Base-by-base conservation (phyloP, 2,329 filamentous ascomycete species). In the Didymella pomorum region DNA sequence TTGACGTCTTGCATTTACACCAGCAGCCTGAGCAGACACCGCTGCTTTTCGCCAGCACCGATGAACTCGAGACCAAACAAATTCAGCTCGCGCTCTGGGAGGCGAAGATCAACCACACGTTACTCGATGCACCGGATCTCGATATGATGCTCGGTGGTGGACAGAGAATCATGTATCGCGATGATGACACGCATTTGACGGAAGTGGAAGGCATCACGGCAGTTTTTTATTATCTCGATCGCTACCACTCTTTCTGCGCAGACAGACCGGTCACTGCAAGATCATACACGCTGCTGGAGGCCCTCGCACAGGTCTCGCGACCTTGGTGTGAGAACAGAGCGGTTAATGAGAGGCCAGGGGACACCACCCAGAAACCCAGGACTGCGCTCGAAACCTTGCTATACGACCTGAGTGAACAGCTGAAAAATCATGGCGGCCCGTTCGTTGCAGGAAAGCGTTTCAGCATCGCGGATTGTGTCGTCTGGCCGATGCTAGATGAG, bases 1-100 rank as follows among this genome's bases (percentile, higher is more conserved):
- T 93, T 63, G 91, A 99, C 70, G 92, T 97, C 6, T 77, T 95
- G 57, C 89, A 95, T 69, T 71, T 84, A 44, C 64, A 73, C 5
- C 42, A 57, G 20, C 66, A 74, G 1, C 64, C 71, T 0, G 52
- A 64, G 7, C 73, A 77, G 29, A 52, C 66, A 5, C 78, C 79
- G 8, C 75, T 79, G 29, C 64, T 81, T 7, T 80, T 79, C 45
- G 69, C 74, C 1, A 70, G 70, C 3, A 69, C 70, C 41, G 70
- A 75, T 23, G 37, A 48, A 2, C 64, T 74, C 0, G 67, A 74
- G 18, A 76, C 71, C 14, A 58, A 67, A 2, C 73, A 74, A 44
- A 70, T 79, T 5, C 65, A 68, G 43, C 68, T 75, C 9, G 77
- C 53, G 58, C 71, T 70, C n/a, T 71, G 48, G 42, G 70, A 65